A percentile compares a stretch with the other conserved stretches of the same genome.
These are phyloP conservation scores for Hypoxylon cercidicola DNA, from an alignment of 495 filamentous ascomycete genomes.

Conservation along the genomic window DNA sequence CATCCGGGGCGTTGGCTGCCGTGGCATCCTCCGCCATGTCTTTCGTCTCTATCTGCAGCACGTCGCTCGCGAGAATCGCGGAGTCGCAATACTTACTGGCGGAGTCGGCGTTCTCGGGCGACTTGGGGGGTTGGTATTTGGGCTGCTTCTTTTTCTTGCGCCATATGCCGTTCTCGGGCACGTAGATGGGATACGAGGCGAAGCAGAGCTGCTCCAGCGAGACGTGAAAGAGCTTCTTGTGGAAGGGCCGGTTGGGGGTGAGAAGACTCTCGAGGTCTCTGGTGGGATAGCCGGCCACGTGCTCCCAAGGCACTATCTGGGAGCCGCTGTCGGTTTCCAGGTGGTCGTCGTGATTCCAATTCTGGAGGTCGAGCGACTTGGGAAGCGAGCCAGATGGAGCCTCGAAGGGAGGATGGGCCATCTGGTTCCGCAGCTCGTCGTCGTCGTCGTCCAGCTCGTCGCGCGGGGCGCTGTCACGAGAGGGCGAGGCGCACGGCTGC, in stretches of 20 bases:
- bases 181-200: slow-evolving; percentile 87
- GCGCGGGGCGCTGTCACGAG: slow-evolving; percentile 44
- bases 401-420: slow-evolving; percentile 43
- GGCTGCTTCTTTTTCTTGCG: slow-evolving; percentile 77
- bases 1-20: slow-evolving; percentile 51
- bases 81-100: slow-evolving; percentile 36
- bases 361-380: slow-evolving; percentile 53
- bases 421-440: slow-evolving; percentile 50
- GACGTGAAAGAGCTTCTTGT: slow-evolving; percentile 88
- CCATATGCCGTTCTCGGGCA: slow-evolving; percentile 87
- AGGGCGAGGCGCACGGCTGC: slow-evolving; percentile 41
- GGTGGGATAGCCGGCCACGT: slow-evolving; percentile 77
- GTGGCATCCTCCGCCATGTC: slow-evolving; percentile 53
- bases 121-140: slow-evolving; percentile 45
- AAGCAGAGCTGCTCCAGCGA: slow-evolving; percentile 86
- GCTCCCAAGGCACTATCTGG: slow-evolving; percentile 76
- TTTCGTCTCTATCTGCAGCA: slow-evolving; percentile 49
- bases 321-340: slow-evolving; percentile 61
- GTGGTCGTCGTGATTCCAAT: slow-evolving; percentile 68
- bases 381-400: slow-evolving; percentile 47
- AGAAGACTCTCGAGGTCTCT: slow-evolving; percentile 85
- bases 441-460: slow-evolving; percentile 58
- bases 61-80: slow-evolving; percentile 32
- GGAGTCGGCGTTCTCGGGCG: slow-evolving; percentile 39
- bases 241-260: slow-evolving; percentile 80